A percentile compares a stretch with the other conserved stretches of the same genome.
phyloP scores from a whole-genome alignment of 768 basidiomycete genomes.

The Suillus discolor region DNA sequence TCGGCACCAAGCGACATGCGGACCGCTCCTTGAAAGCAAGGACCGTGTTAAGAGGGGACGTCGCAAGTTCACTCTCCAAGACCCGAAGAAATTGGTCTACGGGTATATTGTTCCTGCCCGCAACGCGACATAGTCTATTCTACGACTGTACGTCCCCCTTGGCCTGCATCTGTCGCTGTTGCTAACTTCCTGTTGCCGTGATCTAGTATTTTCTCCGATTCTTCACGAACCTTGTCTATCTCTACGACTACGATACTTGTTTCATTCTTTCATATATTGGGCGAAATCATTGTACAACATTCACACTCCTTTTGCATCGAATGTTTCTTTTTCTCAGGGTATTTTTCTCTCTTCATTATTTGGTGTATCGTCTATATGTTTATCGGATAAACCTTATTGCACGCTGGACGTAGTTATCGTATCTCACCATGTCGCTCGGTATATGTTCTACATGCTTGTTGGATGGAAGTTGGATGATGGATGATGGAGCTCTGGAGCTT shows the following conservation, averaged over 20 bases:
- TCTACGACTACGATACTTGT: neutral
- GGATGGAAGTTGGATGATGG: neutral
- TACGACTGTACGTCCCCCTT: neutral
- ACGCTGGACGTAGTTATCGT: neutral
- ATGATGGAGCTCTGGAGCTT: neutral
- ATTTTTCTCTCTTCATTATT: neutral
- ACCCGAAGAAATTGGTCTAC: neutral
- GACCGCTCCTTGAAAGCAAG: neutral
- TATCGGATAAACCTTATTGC: neutral
- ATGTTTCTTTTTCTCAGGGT: neutral
- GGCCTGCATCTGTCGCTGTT: neutral
- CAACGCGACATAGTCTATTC: neutral
- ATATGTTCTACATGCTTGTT: neutral
- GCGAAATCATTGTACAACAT: neutral
- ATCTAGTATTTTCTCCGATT: neutral
- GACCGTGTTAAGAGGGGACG: neutral
- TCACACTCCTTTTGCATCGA: neutral
- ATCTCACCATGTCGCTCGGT: neutral
- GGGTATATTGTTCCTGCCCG: constrained; percentile 2
- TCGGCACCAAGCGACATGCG: neutral
- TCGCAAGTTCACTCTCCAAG: neutral
- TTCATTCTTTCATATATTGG: neutral
- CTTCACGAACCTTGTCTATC: neutral
- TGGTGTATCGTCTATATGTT: neutral
- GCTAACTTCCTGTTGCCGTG: neutral